Evolutionary conservation across 2,329 filamentous ascomycete genomes (phyloP).

Genomic region (Didymosphaeria variabile): DNA sequence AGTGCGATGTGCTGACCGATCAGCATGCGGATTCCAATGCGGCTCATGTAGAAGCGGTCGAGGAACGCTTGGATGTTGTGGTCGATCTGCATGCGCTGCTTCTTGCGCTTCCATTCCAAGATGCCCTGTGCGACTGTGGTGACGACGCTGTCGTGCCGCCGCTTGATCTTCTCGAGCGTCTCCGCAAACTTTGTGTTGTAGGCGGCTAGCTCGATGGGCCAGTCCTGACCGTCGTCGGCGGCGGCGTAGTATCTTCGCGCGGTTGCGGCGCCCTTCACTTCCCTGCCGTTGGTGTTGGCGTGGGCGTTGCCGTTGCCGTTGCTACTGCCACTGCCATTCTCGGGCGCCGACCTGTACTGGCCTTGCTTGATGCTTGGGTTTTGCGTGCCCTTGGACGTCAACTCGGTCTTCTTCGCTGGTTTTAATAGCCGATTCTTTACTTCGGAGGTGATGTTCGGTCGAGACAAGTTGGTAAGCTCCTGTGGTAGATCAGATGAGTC

Average conservation of each 20-base stretch:
- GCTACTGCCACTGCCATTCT: conserved; percentile 56
- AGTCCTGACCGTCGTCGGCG: conserved; percentile 85
- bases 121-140: conserved; percentile 98
- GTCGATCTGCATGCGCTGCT: conserved; percentile 98
- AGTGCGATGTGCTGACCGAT: conserved; percentile 98
- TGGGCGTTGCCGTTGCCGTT: conserved; percentile 59
- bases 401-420: conserved; percentile 67
- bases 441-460: conserved; percentile 78
- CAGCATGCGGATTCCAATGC: conserved; percentile 98
- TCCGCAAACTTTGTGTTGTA: conserved; percentile 93
- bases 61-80: conserved; percentile 97
- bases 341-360: conserved; percentile 73
- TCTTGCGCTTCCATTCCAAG: conserved; percentile 94
- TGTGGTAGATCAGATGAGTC: conserved; percentile 55
- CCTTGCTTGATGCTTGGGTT: conserved; percentile 90
- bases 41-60: conserved; percentile 99
- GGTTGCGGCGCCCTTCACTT: conserved; percentile 55
- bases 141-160: conserved; percentile 94
- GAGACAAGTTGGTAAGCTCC: conserved; percentile 90
- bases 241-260: conserved; percentile 85
- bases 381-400: conserved; percentile 76
- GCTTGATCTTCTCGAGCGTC: conserved; percentile 91
- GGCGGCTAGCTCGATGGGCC: conserved; percentile 92
- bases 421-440: conserved; percentile 81
- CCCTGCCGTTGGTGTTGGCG: conserved; percentile 58